Evolutionary conservation across 352 stramenopile species (phyloP).

Genomic region (Albugo candida): DNA sequence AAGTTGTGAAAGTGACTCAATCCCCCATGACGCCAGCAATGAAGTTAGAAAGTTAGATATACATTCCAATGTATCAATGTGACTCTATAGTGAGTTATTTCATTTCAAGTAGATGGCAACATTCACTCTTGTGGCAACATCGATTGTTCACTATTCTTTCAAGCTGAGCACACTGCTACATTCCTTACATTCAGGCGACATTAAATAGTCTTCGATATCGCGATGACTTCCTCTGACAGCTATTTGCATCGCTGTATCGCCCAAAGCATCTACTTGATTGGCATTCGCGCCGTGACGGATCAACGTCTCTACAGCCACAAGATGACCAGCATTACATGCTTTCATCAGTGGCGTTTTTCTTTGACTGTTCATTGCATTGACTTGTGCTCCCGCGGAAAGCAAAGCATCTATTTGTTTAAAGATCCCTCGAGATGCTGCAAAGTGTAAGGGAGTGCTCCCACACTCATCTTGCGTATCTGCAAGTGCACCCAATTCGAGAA

Average conservation of each 20-base stretch:
- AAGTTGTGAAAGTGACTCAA: no score
- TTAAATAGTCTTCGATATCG: conserved; percentile 25
- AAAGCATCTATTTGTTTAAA: conserved; percentile 69
- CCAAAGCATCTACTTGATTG: conserved; percentile 40
- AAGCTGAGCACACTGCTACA: conserved; percentile 41
- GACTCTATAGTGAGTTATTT: no score
- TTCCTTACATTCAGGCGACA: conserved; percentile 35
- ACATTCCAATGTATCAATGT: no score
- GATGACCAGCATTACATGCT: conserved; percentile 58
- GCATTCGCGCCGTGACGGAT: conserved; percentile 55
- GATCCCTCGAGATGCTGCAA: conserved; percentile 59
- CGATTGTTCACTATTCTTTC: conserved; percentile 47
- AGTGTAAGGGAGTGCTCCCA: conserved; percentile 72
- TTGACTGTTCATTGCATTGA: conserved; percentile 46
- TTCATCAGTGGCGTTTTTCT: conserved; percentile 77
- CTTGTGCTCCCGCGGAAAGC: conserved; percentile 54
- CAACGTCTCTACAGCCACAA: conserved; percentile 73
- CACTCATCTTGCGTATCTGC: conserved; percentile 68
- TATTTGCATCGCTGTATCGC: conserved; percentile 71
- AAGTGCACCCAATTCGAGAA: conserved; percentile 58
- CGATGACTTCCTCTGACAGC: conserved; percentile 63
- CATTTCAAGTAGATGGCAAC: no score
- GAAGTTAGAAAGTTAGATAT: no score
- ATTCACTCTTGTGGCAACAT: conserved; percentile 37
- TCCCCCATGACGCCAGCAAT: no score